phyloP scores from a whole-genome alignment of 257 asterid genomes.

The Nicotiana undulata region DNA sequence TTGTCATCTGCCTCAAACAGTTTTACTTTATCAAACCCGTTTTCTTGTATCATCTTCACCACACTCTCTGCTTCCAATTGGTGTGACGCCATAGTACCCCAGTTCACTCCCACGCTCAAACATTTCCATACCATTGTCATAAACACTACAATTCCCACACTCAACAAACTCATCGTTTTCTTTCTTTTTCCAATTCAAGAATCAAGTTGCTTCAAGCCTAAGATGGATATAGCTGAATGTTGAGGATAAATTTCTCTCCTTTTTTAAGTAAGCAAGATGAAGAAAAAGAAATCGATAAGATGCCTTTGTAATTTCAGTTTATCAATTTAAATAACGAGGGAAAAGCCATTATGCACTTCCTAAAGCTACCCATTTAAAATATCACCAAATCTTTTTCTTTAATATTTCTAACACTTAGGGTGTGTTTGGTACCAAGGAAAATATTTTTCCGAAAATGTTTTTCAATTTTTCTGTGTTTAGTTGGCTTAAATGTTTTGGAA shows the following conservation, averaged over 20 bases:
- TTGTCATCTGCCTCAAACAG: constrained; percentile 73
- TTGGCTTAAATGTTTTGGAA: too few relatives aligned
- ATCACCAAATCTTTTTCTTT: neutral
- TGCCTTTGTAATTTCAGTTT: constrained; percentile 26
- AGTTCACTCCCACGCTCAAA: constrained; percentile 64
- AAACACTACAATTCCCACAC: constrained; percentile 1
- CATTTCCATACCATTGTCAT: constrained; percentile 3
- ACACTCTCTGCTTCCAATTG: constrained; percentile 49
- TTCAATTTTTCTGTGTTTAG: too few relatives aligned
- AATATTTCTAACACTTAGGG: too few relatives aligned
- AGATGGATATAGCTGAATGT: neutral
- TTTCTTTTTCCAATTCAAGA: neutral
- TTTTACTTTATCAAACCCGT: constrained; percentile 76
- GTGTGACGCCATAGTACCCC: constrained; percentile 90
- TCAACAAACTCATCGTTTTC: neutral
- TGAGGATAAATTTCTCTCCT: neutral
- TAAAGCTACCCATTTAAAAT: neutral
- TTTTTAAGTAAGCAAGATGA: neutral
- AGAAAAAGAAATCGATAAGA: constrained; percentile 8
- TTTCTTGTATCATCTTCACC: constrained; percentile 60
- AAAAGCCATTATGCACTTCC: neutral
- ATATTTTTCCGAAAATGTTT: too few relatives aligned
- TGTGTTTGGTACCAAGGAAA: neutral
- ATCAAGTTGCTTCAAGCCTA: neutral
- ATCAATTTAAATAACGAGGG: constrained; percentile 43